Conservation (phyloP, 306 rosid genomes). For the Sicyos edulis region DNA sequence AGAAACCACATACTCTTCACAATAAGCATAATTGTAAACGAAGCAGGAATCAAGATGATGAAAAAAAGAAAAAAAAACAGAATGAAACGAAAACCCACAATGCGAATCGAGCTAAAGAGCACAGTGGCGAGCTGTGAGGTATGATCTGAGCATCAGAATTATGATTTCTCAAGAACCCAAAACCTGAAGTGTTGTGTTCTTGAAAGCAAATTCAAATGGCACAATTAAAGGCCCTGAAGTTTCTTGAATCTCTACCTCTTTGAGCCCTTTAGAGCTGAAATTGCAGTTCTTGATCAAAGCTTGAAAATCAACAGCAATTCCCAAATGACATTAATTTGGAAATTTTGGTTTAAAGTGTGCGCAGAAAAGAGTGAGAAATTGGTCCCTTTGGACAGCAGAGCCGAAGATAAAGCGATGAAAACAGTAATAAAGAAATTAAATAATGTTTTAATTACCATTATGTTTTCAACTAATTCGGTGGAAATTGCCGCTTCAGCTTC, state of each 20-base stretch:
- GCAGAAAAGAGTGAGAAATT: conserved; percentile 18
- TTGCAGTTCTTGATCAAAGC: conserved; percentile 10
- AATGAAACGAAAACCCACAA: conserved; percentile 15
- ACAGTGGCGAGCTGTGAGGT: neutral
- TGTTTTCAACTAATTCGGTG: conserved; percentile 7
- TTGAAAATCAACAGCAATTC: neutral
- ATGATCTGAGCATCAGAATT: conserved; percentile 22
- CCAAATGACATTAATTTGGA: neutral
- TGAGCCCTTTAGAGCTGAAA: neutral
- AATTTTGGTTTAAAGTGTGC: neutral
- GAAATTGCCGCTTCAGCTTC: conserved; percentile 11
- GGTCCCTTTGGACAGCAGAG: conserved; percentile 18
- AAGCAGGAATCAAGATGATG: neutral
- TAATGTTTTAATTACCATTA: conserved; percentile 8
- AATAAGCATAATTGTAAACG: neutral
- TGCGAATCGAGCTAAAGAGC: neutral
- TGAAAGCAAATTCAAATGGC: neutral
- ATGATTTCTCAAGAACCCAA: neutral
- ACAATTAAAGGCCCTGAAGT: conserved; percentile 8
- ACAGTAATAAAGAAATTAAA: neutral
- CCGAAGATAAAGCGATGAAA: conserved; percentile 24
- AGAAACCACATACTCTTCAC: conserved; percentile 2
- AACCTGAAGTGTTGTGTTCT: neutral
- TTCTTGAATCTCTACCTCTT: neutral
- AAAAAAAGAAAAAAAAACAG: neutral